Base-by-base conservation (phyloP, 164 flowering plant species). In the Berberis vulgaris region DNA sequence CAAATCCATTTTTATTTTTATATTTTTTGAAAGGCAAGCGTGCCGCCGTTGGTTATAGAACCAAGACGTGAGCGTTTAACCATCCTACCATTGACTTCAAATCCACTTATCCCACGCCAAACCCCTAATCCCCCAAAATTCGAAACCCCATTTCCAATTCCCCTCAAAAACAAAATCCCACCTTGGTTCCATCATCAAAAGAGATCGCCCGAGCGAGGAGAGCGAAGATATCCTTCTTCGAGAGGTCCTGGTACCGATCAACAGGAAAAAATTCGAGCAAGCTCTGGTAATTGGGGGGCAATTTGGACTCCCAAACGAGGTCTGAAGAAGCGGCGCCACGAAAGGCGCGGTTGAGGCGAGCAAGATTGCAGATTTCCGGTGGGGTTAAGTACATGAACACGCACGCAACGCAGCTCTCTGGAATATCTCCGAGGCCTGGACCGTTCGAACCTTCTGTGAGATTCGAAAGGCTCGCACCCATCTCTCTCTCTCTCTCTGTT, bases 311-410 rank as follows among this genome's bases (percentile, higher is more conserved):
- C 99, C 99, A 95, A 26, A 95, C 97, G 60, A 85, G 70, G 68
- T 95, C 97, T 39, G 99, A 88, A 1, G 97, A 86, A 2, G 99
- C 96, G 11, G 99, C 99, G 41, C 97, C 92, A 4, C 99, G 91
- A 63, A 95, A 95, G 2, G 99, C 91, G 6, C 96, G 78, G 66
- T 95, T 95, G 45, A 95, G 83, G 57, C 96, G 78, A 3, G 99
- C 99, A 3, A 95, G 75, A 65, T 89, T 91, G 76, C 99, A 95
- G 54, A 95, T 95, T 86, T 95, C 99, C 26, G 99, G 97, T 52
- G 99, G 97, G 2, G 94, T 86, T 45, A 95, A 76, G 71, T 87
- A 79, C 65, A 79, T 65, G 60, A 91, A 87, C 3, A 95, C 99
- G 70, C 89, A 83, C 0, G 99, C 99, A 12, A 95, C 92, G 77